phyloP scores from a whole-genome alignment of 495 filamentous ascomycete genomes.

The Penicillium malachiteum region DNA sequence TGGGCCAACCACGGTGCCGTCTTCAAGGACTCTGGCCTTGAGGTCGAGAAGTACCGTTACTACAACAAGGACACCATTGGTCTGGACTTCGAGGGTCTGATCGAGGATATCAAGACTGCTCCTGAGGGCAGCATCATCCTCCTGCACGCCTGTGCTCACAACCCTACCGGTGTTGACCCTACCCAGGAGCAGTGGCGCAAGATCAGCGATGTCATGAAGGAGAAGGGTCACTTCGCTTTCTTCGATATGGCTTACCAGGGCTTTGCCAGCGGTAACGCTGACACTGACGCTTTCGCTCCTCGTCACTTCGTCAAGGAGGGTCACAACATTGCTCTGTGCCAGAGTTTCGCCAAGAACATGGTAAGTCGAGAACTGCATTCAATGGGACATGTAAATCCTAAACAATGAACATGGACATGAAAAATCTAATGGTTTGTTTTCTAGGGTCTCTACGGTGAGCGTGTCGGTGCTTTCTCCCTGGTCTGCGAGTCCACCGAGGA shows the following conservation, averaged over 20 bases:
- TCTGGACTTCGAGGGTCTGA: constrained; percentile 92
- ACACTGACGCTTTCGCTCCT: constrained; percentile 89
- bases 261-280: constrained; percentile 89
- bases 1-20: constrained; percentile 99
- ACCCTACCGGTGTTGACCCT: constrained; percentile 96
- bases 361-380: no score
- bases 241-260: constrained; percentile 99
- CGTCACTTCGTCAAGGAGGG: constrained; percentile 90
- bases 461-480: constrained; percentile 94
- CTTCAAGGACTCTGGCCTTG: constrained; percentile 87
- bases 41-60: constrained; percentile 93
- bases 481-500: constrained; percentile 81
- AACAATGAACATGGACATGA: not conserved
- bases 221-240: constrained; percentile 87
- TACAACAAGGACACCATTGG: constrained; percentile 99
- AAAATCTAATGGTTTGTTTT: not conserved
- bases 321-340: constrained; percentile 82
- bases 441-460: constrained; percentile 94
- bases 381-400: not conserved
- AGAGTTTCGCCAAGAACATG: constrained; percentile 99
- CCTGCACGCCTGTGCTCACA: constrained; percentile 97
- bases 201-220: constrained; percentile 87
- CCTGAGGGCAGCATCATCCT: constrained; percentile 85
- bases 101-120: constrained; percentile 86
- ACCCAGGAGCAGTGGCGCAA: constrained; percentile 89